Evolutionary conservation across 305 asterid genomes (phyloP).

Genomic region (Fraxinus angustifolia): DNA sequence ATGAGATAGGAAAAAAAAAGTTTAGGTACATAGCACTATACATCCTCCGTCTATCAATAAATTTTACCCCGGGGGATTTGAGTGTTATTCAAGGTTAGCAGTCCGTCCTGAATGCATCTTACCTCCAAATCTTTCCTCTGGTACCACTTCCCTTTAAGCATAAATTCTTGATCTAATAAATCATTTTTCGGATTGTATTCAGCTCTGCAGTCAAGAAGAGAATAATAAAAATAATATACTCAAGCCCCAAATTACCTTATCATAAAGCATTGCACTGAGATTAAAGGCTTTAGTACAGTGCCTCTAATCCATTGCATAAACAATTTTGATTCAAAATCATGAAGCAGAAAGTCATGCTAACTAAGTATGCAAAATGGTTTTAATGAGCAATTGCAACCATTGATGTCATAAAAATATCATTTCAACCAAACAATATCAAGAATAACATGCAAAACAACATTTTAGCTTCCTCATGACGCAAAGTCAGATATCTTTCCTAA

Average conservation of each 20-base stretch:
- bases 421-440: background rate
- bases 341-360: background rate
- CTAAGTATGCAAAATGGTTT: background rate
- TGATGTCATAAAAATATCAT: background rate
- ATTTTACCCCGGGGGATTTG: background rate
- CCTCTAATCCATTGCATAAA: background rate
- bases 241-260: slow-evolving; percentile 16
- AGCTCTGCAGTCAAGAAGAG: slow-evolving; percentile 57
- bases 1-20: background rate
- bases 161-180: slow-evolving; percentile 74
- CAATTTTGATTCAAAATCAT: background rate
- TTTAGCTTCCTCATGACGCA: background rate
- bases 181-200: slow-evolving; percentile 83
- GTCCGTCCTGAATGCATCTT: slow-evolving; percentile 20
- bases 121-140: slow-evolving; percentile 93
- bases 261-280: background rate
- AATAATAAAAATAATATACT: slow-evolving; percentile 6
- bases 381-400: background rate
- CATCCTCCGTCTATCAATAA: background rate
- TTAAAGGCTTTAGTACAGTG: background rate
- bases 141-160: slow-evolving; percentile 71
- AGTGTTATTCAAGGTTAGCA: background rate
- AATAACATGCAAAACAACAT: background rate
- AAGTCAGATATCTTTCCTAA: background rate
- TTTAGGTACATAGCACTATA: background rate